Evolutionary conservation across 257 asterid genomes (phyloP).

Genomic region (Solanum bulbocastanum): DNA sequence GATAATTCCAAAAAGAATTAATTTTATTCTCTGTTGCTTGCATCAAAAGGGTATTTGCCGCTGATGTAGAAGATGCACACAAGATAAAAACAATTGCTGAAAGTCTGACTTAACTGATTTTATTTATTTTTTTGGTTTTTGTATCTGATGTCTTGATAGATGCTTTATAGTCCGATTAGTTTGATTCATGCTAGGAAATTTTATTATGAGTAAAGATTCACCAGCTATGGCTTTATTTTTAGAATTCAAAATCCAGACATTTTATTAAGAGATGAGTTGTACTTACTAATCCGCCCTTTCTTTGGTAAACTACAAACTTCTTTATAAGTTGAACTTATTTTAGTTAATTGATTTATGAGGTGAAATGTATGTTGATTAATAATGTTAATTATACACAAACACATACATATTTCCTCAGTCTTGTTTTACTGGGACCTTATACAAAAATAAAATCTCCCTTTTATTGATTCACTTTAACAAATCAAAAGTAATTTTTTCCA

Average conservation of each 20-base stretch:
- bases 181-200: no score
- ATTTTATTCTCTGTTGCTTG: background rate
- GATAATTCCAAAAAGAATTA: background rate
- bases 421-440: no score
- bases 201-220: background rate
- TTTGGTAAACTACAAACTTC: background rate
- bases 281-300: background rate
- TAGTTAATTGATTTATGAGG: background rate
- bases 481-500: no score
- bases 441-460: background rate
- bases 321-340: background rate
- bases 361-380: background rate
- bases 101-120: background rate
- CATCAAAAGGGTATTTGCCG: background rate
- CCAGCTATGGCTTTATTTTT: background rate
- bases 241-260: no score
- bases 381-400: background rate
- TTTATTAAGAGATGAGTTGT: no score
- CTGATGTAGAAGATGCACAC: background rate
- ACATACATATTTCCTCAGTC: background rate
- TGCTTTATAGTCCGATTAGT: background rate
- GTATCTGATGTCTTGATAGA: no score
- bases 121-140: no score
- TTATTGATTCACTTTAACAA: no score
- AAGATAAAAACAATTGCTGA: background rate